Evolutionary conservation across 1,139 yeast genomes (phyloP), one percentile per base, ranked within the genome.

Genomic region (Pichiaceae sp.): DNA sequence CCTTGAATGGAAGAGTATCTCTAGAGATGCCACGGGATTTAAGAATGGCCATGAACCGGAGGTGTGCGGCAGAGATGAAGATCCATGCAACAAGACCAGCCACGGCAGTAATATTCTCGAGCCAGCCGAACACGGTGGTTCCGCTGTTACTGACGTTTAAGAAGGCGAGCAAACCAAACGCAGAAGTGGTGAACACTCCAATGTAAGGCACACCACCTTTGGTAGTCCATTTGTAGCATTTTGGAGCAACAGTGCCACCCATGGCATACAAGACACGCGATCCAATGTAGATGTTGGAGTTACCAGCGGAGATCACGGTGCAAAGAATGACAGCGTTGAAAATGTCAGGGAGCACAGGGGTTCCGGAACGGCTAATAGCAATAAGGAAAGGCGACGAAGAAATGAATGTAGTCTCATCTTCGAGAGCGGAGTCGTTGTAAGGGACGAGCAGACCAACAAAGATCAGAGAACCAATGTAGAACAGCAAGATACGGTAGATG

Each of bases 401-500:
- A 26, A 71, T 64, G 45, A 66, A 68, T 25, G 55, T 42, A 3
- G 45, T 43, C 17, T 44, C 49, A 9, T 45, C 42, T 20, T 49
- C 43, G 24, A 50, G 36, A 35, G 56, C 55, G 23, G 75, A 70
- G 51, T 84, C 89, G 49, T 82, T 68, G 56, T 59, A 85, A 29
- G 96, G 95, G 33, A 85, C 87, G 41, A 83, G 68, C 49, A 85
- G 60, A 19, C 96, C 96, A 53, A 84, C 72, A 63, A 86, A 82
- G 52, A 86, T 68, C 48, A 87, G 71, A 16, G 89, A 76, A 17
- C 81, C 68, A 52, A 87, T 77, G 68, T 85, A 87, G 57, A 87
- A 82, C 40, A 86, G 64, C 47, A 83, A 60, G 47, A 87, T 84
- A 60, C 96, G 73, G 64, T 75, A 72, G 47, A 85, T 74, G 26